Evolutionary conservation across 1,284 basidiomycete genomes (phyloP).

Genomic region (Melampsora abietis-canadensis): DNA sequence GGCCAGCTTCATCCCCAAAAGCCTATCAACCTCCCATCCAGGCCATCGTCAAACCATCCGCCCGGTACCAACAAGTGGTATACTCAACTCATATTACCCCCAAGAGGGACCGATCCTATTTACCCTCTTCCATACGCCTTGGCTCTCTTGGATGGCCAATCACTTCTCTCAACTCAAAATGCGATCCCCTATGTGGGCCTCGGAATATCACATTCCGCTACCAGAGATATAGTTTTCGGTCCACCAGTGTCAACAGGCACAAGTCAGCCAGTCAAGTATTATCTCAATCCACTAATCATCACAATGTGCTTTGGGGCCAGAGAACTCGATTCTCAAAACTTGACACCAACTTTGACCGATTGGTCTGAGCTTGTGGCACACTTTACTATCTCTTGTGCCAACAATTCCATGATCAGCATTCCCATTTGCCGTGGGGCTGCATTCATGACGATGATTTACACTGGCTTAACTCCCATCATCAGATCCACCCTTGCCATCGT

Average conservation of each 20-base stretch:
- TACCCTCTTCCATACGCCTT: constrained; percentile 40
- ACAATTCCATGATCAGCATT: constrained; percentile 11
- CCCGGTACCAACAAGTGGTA: constrained; percentile 45
- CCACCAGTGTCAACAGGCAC: constrained; percentile 14
- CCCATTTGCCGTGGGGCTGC: constrained; percentile 38
- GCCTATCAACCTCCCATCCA: background rate
- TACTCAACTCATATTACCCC: constrained; percentile 28
- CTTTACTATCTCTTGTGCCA: constrained; percentile 12
- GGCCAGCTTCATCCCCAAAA: background rate
- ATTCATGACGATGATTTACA: constrained; percentile 31
- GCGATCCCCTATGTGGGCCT: constrained; percentile 13
- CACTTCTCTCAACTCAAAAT: constrained; percentile 29
- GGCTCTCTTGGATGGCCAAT: constrained; percentile 35
- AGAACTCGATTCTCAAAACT: constrained; percentile 14
- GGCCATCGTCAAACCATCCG: background rate
- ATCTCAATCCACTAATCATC: constrained; percentile 37
- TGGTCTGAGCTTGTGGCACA: constrained; percentile 39
- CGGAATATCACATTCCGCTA: constrained; percentile 37
- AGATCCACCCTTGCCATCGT: constrained; percentile 25
- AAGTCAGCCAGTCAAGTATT: constrained; percentile 23
- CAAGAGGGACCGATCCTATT: constrained; percentile 41
- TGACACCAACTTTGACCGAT: constrained; percentile 9
- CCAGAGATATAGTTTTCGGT: constrained; percentile 31
- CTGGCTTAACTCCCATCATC: constrained; percentile 15
- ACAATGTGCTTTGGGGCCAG: constrained; percentile 27